phyloP scores from a whole-genome alignment of 2,329 filamentous ascomycete genomes.

The Epichloe festucae region DNA sequence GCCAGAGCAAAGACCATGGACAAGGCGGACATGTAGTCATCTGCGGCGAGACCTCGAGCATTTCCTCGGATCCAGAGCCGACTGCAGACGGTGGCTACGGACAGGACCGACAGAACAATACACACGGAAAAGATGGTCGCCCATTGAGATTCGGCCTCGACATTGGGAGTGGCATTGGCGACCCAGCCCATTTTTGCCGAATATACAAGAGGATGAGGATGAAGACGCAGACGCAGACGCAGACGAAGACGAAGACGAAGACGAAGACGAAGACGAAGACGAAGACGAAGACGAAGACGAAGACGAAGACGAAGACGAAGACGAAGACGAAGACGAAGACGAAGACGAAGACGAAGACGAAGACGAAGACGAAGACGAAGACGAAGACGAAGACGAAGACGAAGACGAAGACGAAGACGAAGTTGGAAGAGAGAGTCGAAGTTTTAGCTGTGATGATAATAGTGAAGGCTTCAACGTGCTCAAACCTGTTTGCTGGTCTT shows the following conservation, averaged over 20 bases:
- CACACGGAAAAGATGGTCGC: conserved; percentile 35
- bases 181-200: conserved; percentile 35
- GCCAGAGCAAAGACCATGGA: conserved; percentile 32
- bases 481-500: not conserved
- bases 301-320: not conserved
- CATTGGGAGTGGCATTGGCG: conserved; percentile 31
- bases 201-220: not conserved
- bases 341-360: not conserved
- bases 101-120: conserved; percentile 29
- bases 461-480: not conserved
- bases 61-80: conserved; percentile 29
- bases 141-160: conserved; percentile 34
- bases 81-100: conserved; percentile 26
- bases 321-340: not conserved
- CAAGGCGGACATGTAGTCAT: conserved; percentile 31
- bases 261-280: not conserved
- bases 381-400: not conserved
- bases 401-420: not conserved
- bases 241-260: not conserved
- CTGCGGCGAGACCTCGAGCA: conserved; percentile 30
- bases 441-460: not conserved
- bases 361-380: not conserved
- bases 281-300: too few relatives aligned
- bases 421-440: not conserved
- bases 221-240: not conserved